Evolutionary conservation across 176 grass and related monocot species (phyloP).

Genomic region (sorghum (Sorghum bicolor)): Sorghum_bicolor_NCBIv3 NC_012870.2:8461501-8462000

Average conservation of each 20-base stretch:
- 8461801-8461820: conserved; percentile 26
- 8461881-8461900: conserved; percentile 41
- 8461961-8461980: background rate
- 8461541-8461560: background rate
- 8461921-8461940: conserved; percentile 20
- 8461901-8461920: conserved; percentile 20
- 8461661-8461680: conserved; percentile 73
- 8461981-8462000: background rate
- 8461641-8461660: conserved; percentile 58
- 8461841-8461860: background rate
- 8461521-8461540: background rate
- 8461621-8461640: conserved; percentile 26
- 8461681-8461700: conserved; percentile 82
- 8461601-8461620: conserved; percentile 12
- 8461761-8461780: background rate
- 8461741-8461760: background rate
- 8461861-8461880: background rate
- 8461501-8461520: background rate
- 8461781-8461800: background rate
- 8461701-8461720: conserved; percentile 68
- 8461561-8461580: background rate
- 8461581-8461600: conserved; percentile 45
- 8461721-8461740: background rate
- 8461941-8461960: conserved; percentile 16
- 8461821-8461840: background rate